phyloP scores from a whole-genome alignment of 192 early-diverging fungal species.

The Entomortierella beljakovae region DNA sequence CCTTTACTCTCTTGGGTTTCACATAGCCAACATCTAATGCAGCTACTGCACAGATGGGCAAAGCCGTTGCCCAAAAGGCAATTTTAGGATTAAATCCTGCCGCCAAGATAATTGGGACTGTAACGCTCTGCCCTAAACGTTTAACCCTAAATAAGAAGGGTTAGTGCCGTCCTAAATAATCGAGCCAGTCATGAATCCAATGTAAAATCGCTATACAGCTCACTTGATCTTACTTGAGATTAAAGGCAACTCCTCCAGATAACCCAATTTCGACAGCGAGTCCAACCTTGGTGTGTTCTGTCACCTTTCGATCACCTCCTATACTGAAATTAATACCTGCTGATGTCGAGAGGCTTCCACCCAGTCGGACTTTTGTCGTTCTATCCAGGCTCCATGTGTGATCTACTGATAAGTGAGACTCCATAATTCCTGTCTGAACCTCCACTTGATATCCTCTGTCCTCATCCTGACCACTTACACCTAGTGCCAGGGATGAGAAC shows the following conservation, averaged over 20 bases:
- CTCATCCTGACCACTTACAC: conserved; percentile 58
- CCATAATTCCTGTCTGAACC: conserved; percentile 67
- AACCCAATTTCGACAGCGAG: conserved; percentile 72
- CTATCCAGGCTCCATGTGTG: conserved; percentile 61
- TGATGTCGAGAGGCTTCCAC: conserved; percentile 60
- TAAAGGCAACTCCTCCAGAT: conserved; percentile 67
- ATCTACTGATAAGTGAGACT: conserved; percentile 62
- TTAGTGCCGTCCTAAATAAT: not conserved
- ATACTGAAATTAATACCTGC: conserved; percentile 63
- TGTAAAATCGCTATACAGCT: not conserved
- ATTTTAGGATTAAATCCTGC: conserved; percentile 65
- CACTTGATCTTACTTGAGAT: conserved; percentile 58
- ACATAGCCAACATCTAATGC: conserved; percentile 69
- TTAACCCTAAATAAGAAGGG: conserved; percentile 53
- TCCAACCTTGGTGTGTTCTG: conserved; percentile 64
- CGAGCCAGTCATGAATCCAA: too few species aligned
- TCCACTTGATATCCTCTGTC: conserved; percentile 60
- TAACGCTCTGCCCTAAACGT: conserved; percentile 76
- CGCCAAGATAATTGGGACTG: conserved; percentile 74
- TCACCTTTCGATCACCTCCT: conserved; percentile 66
- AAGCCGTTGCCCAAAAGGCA: conserved; percentile 60
- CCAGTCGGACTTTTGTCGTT: conserved; percentile 55
- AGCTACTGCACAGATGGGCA: conserved; percentile 66
- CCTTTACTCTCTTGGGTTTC: conserved; percentile 67
- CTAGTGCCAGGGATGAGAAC: conserved; percentile 64